Percentiles rank a stretch among this genome's conserved stretches.
These are phyloP conservation scores for Malus domestica DNA, from an alignment of 306 rosid genomes.

Conservation along the genomic window ASM211411v1 NC_041796.1:134001-134500, in stretches of 20 bases:
- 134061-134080: constrained; percentile 5
- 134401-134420: neutral
- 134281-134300: too few species aligned
- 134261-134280: too few species aligned
- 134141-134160: constrained; percentile 68
- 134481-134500: too few species aligned
- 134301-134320: too few species aligned
- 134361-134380: neutral
- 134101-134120: constrained; percentile 3
- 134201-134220: too few species aligned
- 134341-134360: constrained; percentile 7
- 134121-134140: constrained; percentile 67
- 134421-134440: too few species aligned
- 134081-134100: constrained; percentile 43
- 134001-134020: constrained; percentile 42
- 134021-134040: constrained; percentile 18
- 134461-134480: too few species aligned
- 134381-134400: neutral
- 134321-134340: too few species aligned
- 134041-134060: constrained; percentile 44
- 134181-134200: constrained; percentile 7
- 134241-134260: too few species aligned
- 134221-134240: too few species aligned
- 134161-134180: constrained; percentile 50
- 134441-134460: too few species aligned